Conservation (phyloP, 306 rosid genomes). For the Biancaea sappan region DNA sequence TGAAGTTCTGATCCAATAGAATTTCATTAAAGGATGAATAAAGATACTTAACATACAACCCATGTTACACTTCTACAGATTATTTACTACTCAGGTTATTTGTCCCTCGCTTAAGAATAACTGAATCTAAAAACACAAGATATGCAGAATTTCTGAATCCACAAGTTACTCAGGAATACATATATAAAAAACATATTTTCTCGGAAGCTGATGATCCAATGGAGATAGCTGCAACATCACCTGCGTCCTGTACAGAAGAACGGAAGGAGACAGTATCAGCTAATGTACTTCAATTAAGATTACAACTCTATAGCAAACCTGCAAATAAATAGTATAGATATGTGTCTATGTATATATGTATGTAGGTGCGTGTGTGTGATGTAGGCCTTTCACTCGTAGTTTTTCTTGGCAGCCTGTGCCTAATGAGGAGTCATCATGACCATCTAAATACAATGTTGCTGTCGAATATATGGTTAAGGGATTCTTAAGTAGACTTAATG, state of each 20-base stretch:
- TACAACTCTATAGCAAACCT: not conserved
- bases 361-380: no score
- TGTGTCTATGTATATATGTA: no score
- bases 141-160: not conserved
- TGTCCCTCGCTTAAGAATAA: no score
- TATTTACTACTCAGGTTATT: no score
- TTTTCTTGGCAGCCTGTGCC: no score
- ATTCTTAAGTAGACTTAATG: no score
- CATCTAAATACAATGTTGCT: not conserved
- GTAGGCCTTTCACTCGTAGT: no score
- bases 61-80: no score
- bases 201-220: constrained; percentile 19
- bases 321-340: not conserved
- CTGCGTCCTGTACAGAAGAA: constrained; percentile 24
- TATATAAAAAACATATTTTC: no score
- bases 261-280: constrained; percentile 15
- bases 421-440: not conserved
- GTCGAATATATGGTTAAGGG: not conserved
- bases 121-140: constrained; percentile 18
- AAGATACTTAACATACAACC: no score
- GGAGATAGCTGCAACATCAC: constrained; percentile 2
- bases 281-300: constrained; percentile 2
- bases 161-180: constrained; percentile 11
- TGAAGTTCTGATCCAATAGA: not conserved
- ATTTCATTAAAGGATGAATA: not conserved